Evolutionary conservation across 1,284 basidiomycete species (phyloP).

Genomic region (Puccinia polysora): DNA sequence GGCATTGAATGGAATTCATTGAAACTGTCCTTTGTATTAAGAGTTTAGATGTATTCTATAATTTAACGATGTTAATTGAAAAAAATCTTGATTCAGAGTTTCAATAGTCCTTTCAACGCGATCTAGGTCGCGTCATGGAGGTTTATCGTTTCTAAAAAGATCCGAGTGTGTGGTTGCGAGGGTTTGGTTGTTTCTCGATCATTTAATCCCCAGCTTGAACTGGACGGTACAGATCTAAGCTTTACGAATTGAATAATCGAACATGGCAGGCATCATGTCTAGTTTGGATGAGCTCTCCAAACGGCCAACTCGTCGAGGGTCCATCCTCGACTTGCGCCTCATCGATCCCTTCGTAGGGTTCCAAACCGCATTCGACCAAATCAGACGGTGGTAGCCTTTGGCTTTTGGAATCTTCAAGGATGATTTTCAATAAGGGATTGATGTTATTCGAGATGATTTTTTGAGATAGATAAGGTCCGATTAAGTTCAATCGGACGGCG

Average conservation of each 20-base stretch:
- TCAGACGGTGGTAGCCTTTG: constrained; percentile 25
- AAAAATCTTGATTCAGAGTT: too few species aligned
- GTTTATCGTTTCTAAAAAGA: too few species aligned
- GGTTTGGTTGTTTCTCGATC: too few species aligned
- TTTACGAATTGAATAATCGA: constrained; percentile 75
- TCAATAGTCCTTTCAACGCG: too few species aligned
- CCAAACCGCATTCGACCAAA: constrained; percentile 16
- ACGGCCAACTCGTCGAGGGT: constrained; percentile 86
- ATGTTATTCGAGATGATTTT: constrained; percentile 74
- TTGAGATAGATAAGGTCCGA: constrained; percentile 90
- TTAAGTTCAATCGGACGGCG: constrained; percentile 79
- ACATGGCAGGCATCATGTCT: constrained; percentile 93
- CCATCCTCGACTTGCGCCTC: constrained; percentile 48
- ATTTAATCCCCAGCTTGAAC: too few species aligned
- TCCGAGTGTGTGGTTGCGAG: too few species aligned
- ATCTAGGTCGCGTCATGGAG: too few species aligned
- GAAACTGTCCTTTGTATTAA: too few species aligned
- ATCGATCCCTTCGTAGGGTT: constrained; percentile 52
- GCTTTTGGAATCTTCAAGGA: constrained; percentile 51
- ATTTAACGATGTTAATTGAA: too few species aligned
- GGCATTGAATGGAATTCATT: too few species aligned
- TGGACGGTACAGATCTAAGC: too few species aligned
- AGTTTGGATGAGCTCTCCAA: constrained; percentile 86
- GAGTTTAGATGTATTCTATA: too few species aligned
- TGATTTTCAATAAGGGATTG: constrained; percentile 62